Base-by-base conservation (phyloP, 2,329 filamentous ascomycete species). In the Fusarium continuum region DNA sequence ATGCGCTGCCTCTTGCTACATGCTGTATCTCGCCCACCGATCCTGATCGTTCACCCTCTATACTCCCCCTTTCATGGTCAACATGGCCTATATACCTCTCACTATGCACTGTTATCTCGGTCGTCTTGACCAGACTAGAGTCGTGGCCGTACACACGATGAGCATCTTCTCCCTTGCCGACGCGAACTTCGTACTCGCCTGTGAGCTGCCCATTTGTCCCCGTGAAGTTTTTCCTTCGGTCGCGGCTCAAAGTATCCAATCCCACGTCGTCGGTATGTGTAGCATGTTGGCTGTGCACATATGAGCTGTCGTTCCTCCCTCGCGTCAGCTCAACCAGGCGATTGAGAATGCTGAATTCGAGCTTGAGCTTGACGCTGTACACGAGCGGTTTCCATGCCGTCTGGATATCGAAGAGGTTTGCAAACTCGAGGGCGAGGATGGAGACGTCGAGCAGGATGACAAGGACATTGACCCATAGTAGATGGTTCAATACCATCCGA, bases 381-480 rank as follows among this genome's bases (percentile, higher is more conserved):
- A 73, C 72, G n/a, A 67, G 52, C 20, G 28, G 66, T 51, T 68
- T 71, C 59, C 55, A 71, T 1, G 59, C 63, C 3, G 65, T 70
- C 23, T 69, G 65, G 1, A 70, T 50, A 4, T 67, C 75, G 47
- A 61, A 71, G 0, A 68, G 64, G 53, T 81, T 80, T 43, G 82
- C 73, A 19, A 81, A 71, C 10, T 63, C 68, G 78, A 83, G 13
- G 8, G 44, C 64, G 0, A 70, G 59, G 7, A 70, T 70, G 5
- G 68, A 58, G 0, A 69, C 36, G 45, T 82, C 79, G 55, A 82
- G 74, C 0, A 76, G 22, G 7, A 82, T 72, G 41, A 81, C 76
- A 4, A 77, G 41, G 9, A 79, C 61, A 54, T 82, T 81, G 23
- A 81, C 77, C 4, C 72, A 72, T n/a, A 81, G 75, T 2, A 82